Percentiles rank a stretch among this genome's conserved stretches.
Evolutionary conservation across 495 filamentous ascomycete species (phyloP).

Genomic region (Letharia lupina): DNA sequence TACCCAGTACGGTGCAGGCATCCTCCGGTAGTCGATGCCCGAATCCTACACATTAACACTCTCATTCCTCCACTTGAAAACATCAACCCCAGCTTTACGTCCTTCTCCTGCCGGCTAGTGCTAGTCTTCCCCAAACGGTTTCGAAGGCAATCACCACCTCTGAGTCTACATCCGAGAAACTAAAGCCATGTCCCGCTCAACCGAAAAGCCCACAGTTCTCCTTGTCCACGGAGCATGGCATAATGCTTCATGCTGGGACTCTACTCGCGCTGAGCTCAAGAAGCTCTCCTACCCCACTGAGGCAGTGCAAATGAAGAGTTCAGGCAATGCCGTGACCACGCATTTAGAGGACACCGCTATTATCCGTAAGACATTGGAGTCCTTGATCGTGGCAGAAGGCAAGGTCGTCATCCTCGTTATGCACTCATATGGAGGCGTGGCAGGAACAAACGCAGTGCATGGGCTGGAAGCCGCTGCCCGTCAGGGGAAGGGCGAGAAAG

Average conservation of each 20-base stretch:
- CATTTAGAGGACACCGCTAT: slow-evolving; percentile 1
- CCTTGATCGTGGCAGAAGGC: slow-evolving; percentile 14
- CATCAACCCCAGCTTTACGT: too few species aligned
- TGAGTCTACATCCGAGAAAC: background rate
- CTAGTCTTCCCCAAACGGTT: background rate
- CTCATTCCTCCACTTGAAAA: too few species aligned
- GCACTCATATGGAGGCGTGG: slow-evolving; percentile 33
- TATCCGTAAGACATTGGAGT: background rate
- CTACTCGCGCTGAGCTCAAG: slow-evolving; percentile 26
- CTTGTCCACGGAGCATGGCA: slow-evolving; percentile 41
- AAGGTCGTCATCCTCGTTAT: slow-evolving; percentile 28
- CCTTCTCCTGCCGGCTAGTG: too few species aligned
- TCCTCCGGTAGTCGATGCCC: too few species aligned
- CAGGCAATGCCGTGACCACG: background rate
- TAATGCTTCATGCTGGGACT: slow-evolving; percentile 30
- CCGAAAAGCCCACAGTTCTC: slow-evolving; percentile 35
- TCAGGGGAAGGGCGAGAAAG: slow-evolving; percentile 21
- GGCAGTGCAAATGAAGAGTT: slow-evolving; percentile 19
- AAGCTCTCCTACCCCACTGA: slow-evolving; percentile 25
- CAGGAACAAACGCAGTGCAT: slow-evolving; percentile 26
- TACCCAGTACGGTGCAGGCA: too few species aligned
- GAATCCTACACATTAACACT: too few species aligned
- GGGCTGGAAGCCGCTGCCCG: slow-evolving; percentile 23
- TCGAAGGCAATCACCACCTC: background rate
- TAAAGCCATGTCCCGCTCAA: background rate